These are phyloP conservation scores for Backusella mclennaniae DNA, from an alignment of 192 early-diverging fungal genomes.

Conservation along the genomic window DNA sequence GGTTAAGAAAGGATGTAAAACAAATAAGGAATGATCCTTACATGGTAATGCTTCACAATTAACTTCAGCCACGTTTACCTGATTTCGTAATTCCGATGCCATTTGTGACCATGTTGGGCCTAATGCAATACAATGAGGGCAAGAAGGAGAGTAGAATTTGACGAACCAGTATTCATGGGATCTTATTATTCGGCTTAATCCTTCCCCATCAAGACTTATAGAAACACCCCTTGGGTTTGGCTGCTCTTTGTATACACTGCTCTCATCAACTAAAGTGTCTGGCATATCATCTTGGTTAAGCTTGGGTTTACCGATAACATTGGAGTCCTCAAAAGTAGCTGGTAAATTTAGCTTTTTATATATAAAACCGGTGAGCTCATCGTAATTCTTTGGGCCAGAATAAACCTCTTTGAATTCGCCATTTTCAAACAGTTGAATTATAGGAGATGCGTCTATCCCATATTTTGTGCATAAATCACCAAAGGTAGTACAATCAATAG, in stretches of 20 bases:
- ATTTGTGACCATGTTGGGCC: conserved; percentile 77
- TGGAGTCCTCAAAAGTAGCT: not conserved
- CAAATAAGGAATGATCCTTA: not conserved
- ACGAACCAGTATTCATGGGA: conserved; percentile 60
- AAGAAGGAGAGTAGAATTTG: conserved; percentile 87
- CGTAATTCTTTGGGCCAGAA: not conserved
- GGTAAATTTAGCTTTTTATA: not conserved
- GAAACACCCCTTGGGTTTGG: not conserved
- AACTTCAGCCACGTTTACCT: conserved; percentile 78
- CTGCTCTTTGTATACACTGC: not conserved
- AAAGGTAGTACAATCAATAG: not conserved
- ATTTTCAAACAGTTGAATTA: not conserved
- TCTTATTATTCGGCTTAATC: not conserved
- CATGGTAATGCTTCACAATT: conserved; percentile 70
- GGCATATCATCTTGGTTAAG: not conserved
- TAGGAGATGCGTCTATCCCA: not conserved
- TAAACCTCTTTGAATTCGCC: not conserved
- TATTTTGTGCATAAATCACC: not conserved
- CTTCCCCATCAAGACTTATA: not conserved
- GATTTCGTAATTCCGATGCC: conserved; percentile 53
- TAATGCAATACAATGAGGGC: conserved; percentile 79
- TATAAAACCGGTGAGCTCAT: not conserved
- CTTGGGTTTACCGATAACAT: not conserved
- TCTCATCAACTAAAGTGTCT: not conserved
- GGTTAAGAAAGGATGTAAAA: conserved; percentile 5